phyloP scores from a whole-genome alignment of 257 asterid genomes.

The Linaria vulgaris region DNA sequence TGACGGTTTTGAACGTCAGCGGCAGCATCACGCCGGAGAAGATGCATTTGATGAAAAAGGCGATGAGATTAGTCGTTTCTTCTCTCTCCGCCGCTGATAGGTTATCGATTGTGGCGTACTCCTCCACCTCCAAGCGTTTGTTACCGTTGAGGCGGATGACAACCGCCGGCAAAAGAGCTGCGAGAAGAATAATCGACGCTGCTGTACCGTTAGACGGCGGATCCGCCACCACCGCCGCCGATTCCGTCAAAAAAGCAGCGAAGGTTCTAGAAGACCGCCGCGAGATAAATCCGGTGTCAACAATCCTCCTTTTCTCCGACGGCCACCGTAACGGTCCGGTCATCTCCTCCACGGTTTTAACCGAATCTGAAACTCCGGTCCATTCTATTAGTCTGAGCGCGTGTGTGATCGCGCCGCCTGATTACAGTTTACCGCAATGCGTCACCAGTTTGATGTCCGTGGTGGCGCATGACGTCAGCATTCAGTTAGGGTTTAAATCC shows the following conservation, averaged over 20 bases:
- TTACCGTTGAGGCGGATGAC: constrained; percentile 84
- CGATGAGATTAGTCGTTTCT: constrained; percentile 69
- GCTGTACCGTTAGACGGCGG: constrained; percentile 60
- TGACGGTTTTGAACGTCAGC: constrained; percentile 73
- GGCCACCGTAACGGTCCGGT: constrained; percentile 40
- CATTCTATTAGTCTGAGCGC: constrained; percentile 59
- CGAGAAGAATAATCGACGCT: constrained; percentile 87
- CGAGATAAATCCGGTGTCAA: constrained; percentile 63
- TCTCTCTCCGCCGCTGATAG: constrained; percentile 82
- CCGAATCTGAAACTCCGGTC: constrained; percentile 54
- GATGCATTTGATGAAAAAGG: constrained; percentile 66
- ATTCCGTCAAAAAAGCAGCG: constrained; percentile 83
- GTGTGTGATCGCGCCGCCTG: constrained; percentile 41
- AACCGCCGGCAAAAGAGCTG: constrained; percentile 65
- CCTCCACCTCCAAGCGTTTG: constrained; percentile 79
- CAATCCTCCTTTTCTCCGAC: constrained; percentile 68
- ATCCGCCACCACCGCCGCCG: constrained; percentile 49
- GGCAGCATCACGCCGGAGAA: constrained; percentile 53
- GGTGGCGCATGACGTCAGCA: constrained; percentile 57
- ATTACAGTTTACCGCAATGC: constrained; percentile 38
- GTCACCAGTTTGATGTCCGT: constrained; percentile 49
- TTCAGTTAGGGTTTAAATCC: constrained; percentile 50
- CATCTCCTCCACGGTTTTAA: constrained; percentile 63
- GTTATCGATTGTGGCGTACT: constrained; percentile 86
- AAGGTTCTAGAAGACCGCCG: constrained; percentile 96